phyloP scores from a whole-genome alignment of 306 rosid genomes.

The Fagus sylvatica region DNA sequence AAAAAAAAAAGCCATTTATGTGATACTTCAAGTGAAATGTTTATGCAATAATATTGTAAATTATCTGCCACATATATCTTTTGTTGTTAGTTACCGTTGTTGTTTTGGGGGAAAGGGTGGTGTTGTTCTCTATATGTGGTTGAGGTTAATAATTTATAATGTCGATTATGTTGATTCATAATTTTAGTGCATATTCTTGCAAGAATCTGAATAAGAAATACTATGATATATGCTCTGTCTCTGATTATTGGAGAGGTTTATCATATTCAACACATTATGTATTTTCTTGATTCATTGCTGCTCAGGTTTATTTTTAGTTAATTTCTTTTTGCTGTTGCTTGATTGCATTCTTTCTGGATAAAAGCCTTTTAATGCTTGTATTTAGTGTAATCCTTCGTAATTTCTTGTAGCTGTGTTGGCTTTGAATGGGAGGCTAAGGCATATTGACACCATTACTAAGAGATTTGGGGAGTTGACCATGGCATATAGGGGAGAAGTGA shows the following conservation, averaged over 20 bases:
- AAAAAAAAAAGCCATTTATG: no score
- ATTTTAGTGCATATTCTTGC: conserved; percentile 1
- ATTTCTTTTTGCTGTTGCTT: neutral
- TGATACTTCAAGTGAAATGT: no score
- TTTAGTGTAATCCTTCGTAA: neutral
- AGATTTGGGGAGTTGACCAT: conserved; percentile 73
- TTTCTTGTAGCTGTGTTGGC: conserved; percentile 59
- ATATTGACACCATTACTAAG: conserved; percentile 66
- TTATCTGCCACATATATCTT: no score
- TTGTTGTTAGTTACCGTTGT: no score
- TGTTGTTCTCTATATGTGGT: neutral
- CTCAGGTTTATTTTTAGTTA: neutral
- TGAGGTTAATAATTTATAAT: neutral
- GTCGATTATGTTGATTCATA: neutral
- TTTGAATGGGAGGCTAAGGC: conserved; percentile 76
- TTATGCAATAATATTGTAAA: no score
- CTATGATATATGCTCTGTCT: neutral
- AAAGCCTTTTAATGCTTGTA: neutral
- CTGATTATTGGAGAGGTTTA: neutral
- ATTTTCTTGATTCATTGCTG: neutral
- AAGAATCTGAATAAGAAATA: neutral
- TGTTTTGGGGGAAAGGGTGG: no score
- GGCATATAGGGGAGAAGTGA: conserved; percentile 92
- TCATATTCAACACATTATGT: neutral
- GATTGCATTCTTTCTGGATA: neutral